Evolutionary conservation across 805 yeast species (phyloP), one percentile per base, ranked within the genome.

Genomic region (Starmerella ratchasimensis): DNA sequence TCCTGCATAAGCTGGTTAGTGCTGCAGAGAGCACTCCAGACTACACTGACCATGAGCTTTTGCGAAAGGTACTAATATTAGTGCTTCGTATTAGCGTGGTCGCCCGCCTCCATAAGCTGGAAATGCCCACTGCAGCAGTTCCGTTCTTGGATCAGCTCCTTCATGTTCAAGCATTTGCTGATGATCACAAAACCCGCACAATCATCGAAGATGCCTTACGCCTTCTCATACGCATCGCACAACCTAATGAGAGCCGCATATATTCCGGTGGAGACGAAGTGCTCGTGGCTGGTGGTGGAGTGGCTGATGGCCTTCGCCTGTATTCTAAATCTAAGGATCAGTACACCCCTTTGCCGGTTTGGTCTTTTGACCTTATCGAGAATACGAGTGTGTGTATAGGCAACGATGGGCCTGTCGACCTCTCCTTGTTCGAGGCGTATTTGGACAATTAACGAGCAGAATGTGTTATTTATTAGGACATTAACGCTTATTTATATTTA

Each of bases 281-380:
- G 14, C 15, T 23, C 8, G 25, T 5, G 19, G 32, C 34, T n/a
- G 38, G 35, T n/a, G 25, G 34, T 9, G 34, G 37, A 29, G 31
- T 21, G 10, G 36, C 42, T 10, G 46, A 45, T 5, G 51, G 49
- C 21, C 36, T 51, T 7, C 39, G 36, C 21, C 34, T 47, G 26
- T 51, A 42, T 34, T 51, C 55, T 5, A 49, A 50, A 15, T 37
- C 43, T 24, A 36, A 22, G 2, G 44, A 50, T 20, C 25, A 31
- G 7, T 61, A 60, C 43, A 43, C 54, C 10, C 66, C 62, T 23
- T 60, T 69, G 39, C 58, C 52, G 18, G 49, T 65, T 32, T 63
- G 68, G 42, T 60, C 72, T 10, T 72, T 73, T 54, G 81, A 74
- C 46, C 50, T 73, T 46, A 61, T 74, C 31, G 79, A 74, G 48